These are phyloP conservation scores for Naganishia cerealis DNA, from an alignment of 1,284 basidiomycete genomes.

Conservation along the genomic window DNA sequence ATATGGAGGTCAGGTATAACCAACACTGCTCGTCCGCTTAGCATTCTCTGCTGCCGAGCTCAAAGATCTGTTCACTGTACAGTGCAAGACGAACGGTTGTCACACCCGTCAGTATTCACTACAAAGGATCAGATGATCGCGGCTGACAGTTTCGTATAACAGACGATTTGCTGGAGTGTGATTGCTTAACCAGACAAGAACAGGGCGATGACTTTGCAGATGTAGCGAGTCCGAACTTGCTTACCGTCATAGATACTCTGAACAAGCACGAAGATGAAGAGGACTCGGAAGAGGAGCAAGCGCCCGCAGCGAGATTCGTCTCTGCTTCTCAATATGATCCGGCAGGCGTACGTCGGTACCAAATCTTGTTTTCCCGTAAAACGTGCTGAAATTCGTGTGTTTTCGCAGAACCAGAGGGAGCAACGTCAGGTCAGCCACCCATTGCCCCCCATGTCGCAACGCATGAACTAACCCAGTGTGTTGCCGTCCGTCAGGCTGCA, in stretches of 20 bases:
- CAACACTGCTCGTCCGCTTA: conserved; percentile 44
- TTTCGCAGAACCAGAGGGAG: conserved; percentile 44
- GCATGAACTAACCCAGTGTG: background rate
- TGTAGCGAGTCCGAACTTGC: background rate
- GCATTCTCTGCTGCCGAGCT: conserved; percentile 90
- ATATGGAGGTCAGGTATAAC: conserved; percentile 55
- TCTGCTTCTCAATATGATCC: conserved; percentile 64
- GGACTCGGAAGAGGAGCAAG: conserved; percentile 50
- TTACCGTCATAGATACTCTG: conserved; percentile 13
- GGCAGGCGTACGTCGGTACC: conserved; percentile 42
- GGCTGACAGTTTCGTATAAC: background rate
- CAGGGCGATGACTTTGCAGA: conserved; percentile 42
- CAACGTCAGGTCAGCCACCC: conserved; percentile 58
- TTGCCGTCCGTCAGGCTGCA: conserved; percentile 59
- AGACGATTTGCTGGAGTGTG: conserved; percentile 70
- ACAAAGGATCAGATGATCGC: background rate
- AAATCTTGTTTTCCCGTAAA: background rate
- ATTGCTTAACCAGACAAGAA: conserved; percentile 55
- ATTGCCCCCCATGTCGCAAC: background rate
- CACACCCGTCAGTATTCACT: conserved; percentile 67
- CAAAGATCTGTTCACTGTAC: conserved; percentile 84
- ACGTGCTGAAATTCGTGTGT: background rate
- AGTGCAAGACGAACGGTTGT: conserved; percentile 71
- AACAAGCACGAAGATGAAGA: conserved; percentile 43
- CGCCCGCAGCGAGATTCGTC: conserved; percentile 62